Base-by-base conservation (phyloP, 352 stramenopile genomes). In the Pythium plurisporium region DNA sequence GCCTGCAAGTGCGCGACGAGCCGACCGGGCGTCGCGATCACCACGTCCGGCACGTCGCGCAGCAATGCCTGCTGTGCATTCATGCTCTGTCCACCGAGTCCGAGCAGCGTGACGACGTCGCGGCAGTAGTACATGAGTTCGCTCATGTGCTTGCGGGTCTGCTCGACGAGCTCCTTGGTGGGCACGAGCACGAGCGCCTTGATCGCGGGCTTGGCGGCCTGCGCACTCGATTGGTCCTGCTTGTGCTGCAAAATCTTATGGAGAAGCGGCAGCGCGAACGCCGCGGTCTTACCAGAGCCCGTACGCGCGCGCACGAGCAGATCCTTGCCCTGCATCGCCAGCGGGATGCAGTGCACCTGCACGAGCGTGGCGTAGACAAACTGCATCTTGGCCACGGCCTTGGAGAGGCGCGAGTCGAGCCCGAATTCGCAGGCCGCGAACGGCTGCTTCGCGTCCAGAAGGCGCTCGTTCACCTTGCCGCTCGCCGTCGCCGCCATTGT, bases 111-210 rank as follows among this genome's bases (percentile, higher is more conserved):
- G 40, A 99, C 79, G 20, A 89, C 72, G 64, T 99, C 96, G 44
- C 94, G 78, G 73, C 94, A 99, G 70, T 99, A 99, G 73, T 98
- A 98, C 62, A 96, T 97, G 46, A 99, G 84, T 44, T 96, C 87
- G 64, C 74, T 74, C 58, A 99, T 83, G 48, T 82, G 80, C 59
- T 73, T 81, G 15, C 82, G 75, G 6, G 96, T 97, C 80, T 99
- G 97, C 44, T 97, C 92, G 60, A 97, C 97, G 26, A 99, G 80
- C 77, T 99, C 97, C 59, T 97, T 89, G 8, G 97, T 99, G 5
- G 97, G 97, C 52, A 99, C 95, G 31, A 99, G 79, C 55, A 99
- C 89, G 6, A 99, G 79, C 23, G 84, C 91, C 41, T 85, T 84
- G 29, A 92, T 73, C 0, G 66, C 70, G 9, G 75, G 70, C 36